Evolutionary conservation across 257 asterid species (phyloP).

Genomic region (Capsicum rhomboideum): DNA sequence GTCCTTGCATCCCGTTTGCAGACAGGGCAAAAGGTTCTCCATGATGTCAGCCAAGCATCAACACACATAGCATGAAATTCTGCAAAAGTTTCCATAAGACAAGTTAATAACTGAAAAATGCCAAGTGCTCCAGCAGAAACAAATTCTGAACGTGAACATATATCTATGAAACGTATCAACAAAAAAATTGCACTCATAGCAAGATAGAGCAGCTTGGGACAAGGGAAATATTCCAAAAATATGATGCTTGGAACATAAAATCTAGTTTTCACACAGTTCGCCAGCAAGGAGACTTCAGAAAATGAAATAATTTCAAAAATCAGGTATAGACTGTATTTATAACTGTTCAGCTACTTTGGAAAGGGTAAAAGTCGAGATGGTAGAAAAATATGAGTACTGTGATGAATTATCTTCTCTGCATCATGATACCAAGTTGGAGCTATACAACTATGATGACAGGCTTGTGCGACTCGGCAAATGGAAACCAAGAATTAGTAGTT

Average conservation of each 20-base stretch:
- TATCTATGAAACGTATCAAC: neutral
- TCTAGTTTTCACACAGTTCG: neutral
- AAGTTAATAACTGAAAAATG: neutral
- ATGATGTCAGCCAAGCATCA: conserved; percentile 76
- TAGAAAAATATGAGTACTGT: neutral
- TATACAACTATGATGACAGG: neutral
- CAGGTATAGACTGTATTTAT: neutral
- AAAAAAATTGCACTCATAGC: neutral
- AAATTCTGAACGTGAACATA: neutral
- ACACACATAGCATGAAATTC: conserved; percentile 72
- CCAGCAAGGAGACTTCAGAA: neutral
- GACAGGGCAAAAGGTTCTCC: conserved; percentile 92
- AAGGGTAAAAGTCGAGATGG: neutral
- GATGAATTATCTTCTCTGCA: neutral
- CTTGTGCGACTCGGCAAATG: neutral
- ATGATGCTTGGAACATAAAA: neutral
- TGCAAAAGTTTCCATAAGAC: conserved; percentile 11
- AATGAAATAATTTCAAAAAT: neutral
- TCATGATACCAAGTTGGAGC: neutral
- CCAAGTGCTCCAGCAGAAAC: neutral
- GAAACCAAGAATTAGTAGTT: neutral
- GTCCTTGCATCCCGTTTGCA: conserved; percentile 90
- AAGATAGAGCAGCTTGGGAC: neutral
- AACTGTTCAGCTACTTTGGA: neutral
- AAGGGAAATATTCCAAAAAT: neutral